These are phyloP conservation scores for Eleusine coracana DNA, from an alignment of 176 grass and related monocot species.

Conservation along the genomic window DNA sequence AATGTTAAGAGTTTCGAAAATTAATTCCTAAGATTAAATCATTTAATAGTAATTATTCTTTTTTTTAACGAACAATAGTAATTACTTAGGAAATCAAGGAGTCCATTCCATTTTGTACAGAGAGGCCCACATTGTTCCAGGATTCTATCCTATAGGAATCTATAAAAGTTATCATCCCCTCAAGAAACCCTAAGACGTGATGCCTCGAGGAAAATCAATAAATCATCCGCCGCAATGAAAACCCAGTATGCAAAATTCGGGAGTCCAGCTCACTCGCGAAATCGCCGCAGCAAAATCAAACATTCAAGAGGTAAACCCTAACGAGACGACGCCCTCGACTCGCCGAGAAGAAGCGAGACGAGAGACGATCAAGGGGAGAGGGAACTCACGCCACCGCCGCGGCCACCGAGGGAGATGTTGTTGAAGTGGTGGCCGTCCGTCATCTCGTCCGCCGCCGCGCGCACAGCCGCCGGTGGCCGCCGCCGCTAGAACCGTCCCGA, in stretches of 20 bases:
- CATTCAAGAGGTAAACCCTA: conserved; percentile 7
- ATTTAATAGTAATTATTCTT: too few relatives aligned
- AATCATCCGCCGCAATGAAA: not conserved
- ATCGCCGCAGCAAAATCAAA: not conserved
- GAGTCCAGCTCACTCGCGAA: not conserved
- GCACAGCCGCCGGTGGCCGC: not conserved
- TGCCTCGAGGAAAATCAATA: not conserved
- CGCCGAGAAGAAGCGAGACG: not conserved
- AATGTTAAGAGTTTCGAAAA: not conserved
- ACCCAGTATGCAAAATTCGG: not conserved
- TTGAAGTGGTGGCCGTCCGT: conserved; percentile 72
- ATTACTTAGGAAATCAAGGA: not conserved
- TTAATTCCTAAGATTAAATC: not conserved
- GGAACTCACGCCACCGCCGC: conserved; percentile 70
- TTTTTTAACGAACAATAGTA: too few relatives aligned
- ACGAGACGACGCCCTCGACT: not conserved
- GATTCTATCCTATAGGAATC: not conserved
- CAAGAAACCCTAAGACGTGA: conserved; percentile 25
- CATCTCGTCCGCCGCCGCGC: conserved; percentile 25
- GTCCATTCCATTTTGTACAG: not conserved
- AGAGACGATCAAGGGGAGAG: not conserved
- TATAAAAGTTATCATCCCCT: not conserved
- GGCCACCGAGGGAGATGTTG: conserved; percentile 81
- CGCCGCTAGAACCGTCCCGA: not conserved
- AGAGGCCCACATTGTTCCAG: not conserved